Evolutionary conservation across 2,329 filamentous ascomycete genomes (phyloP), one percentile per base, ranked within the genome.

Genomic region (Diaporthe velutina): DNA sequence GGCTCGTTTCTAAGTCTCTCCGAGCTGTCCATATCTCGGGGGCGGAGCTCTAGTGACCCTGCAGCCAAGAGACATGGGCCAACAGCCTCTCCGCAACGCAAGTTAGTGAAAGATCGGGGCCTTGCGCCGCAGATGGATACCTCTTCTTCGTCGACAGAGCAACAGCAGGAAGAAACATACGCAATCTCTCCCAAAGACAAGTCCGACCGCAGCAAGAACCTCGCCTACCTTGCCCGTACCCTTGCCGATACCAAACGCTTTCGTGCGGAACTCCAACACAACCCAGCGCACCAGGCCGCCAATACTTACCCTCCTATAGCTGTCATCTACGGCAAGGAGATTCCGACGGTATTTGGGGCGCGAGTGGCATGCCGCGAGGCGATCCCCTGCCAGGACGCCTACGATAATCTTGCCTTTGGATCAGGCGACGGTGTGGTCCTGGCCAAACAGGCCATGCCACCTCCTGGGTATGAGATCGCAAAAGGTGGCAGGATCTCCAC

Each of bases 341-440:
- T 93, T 0, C 96, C 96, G 0, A 98, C 96, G 0, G 94, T 98
- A 0, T 95, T 92, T 80, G 95, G 93, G 0, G 95, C 94, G 0
- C 92, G 93, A 58, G 95, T 98, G 0, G 85, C 89, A 19, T 91
- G 91, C 2, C 87, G 89, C 4, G 95, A 96, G 71, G 92, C 89
- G 0, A 98, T 98, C 78, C 90, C 91, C 67, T 91, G 91, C 76
- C 86, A 91, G 0, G 95, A 97, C 82, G 93, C 91, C 0, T 98
- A 98, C 81, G 95, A 98, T 77, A 93, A 97, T 78, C 87, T 98
- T 3, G 90, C 95, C 0, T 98, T 98, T 84, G 93, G 94, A 0
- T 93, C 93, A 30, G 95, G 96, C 2, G 96, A 98, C 81, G 96
- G 96, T 0, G 96, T 98, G 0, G 95, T 96, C 72, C 88, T 98